Base-by-base conservation (phyloP, 2,329 filamentous ascomycete species). In the Dothiorella sarmentorum region DNA sequence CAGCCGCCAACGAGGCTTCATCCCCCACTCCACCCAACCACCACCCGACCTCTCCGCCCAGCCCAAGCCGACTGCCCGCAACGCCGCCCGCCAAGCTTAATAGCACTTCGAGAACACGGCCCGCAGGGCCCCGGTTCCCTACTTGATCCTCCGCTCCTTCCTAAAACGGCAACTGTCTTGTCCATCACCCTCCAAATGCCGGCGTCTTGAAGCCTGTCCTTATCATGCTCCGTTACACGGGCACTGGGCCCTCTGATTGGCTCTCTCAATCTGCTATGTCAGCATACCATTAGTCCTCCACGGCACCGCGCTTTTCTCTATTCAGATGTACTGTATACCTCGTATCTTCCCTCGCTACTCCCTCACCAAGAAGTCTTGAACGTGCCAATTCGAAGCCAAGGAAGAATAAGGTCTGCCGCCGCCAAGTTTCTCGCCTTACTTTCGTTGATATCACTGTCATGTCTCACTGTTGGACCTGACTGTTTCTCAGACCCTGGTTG, bases 11-110 rank as follows among this genome's bases (percentile, higher is more conserved):
- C 45, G 26, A 51, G 45, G 45, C 49, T 53, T 53, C 29, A 15
- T n/a, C 24, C 4, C 7, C 3, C 43, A 9, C 22, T 38, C 35
- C 49, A 10, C 49, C 33, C 49, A 53, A 53, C 49, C 49, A 53
- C 22, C 43, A 18, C 22, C 4, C 10, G 4, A 18, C n/a, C 4
- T 18, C 24, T 27, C 15, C 26, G 18, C 10, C 29, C 45, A 7
- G 10, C 3, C 20, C 10, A 6, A 13, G 27, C 9, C 24, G 11
- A 20, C 49, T 38, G 49, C 22, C 35, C 15, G 7, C 31, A 37
- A 7, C 37, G 45, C 45, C 45, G 45, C 45, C 33, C 22, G 49
- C 49, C 49, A 53, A 53, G 49, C 33, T 35, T 13, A 5, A n/a
- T n/a, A 7, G 15, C 22, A 27, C 24, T 31, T 15, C 20, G 22